Base-by-base conservation (phyloP, 106 monocot genomes). In the Narthecium ossifragum region DNA sequence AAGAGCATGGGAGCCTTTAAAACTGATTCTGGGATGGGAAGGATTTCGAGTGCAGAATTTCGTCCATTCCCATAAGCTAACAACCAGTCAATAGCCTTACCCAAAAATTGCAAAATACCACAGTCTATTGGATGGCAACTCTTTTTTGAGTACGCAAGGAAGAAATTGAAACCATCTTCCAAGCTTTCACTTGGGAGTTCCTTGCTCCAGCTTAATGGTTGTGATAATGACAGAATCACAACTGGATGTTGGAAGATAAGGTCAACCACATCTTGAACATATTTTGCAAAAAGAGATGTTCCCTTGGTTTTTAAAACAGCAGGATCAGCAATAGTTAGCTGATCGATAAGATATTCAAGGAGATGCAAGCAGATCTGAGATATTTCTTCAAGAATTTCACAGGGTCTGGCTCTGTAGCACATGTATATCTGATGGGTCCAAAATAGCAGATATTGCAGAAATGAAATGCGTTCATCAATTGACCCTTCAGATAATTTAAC, bases 191-290 rank as follows among this genome's bases (percentile, higher is more conserved):
- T 23, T 47, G 37, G 27, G 34, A 57, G 31, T 57, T 39, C 26
- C 15, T 45, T 50, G 31, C 39, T 64, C 43, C 54, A 55, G 25
- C 33, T 60, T 24, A 86, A 62, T 65, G 83, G 78, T 31, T 77
- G 48, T 55, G 73, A 49, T 53, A 90, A 34, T 33, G 64, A 64
- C 41, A 68, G 31, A 25, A 5, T 69, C 22, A 90, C 60, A 61
- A 84, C 26, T 71, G 96, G 96, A 66, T 96, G 86, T 31, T 67
- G 61, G 34, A 87, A 59, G 55, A 90, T 57, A 22, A 76, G 41
- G 29, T 90, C 96, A 45, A 73, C 66, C 20, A 79, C 52, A 50
- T 75, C 68, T 34, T 49, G 50, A 55, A 78, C 28, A n/a, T n/a
- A n/a, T 29, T 70, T 49, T 49, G 15, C 24, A 58, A 36, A 6